These are phyloP conservation scores for Euphorbia lathyris DNA, from an alignment of 345 rosid species.

Conservation along the genomic window DNA sequence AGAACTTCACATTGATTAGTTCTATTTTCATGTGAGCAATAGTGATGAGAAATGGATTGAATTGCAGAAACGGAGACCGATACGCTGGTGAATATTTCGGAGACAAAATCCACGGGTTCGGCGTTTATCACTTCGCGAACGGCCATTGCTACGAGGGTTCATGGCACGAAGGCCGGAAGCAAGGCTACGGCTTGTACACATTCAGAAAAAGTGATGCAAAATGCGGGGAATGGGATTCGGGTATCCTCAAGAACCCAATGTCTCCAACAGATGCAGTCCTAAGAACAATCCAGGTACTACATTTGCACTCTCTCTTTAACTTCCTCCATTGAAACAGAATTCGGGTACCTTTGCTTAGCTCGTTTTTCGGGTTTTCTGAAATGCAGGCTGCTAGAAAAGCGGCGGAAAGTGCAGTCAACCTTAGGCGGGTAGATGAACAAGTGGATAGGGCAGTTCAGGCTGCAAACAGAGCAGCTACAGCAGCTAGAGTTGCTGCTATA, in stretches of 20 bases:
- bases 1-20: too few relatives aligned
- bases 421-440: slow-evolving; percentile 64
- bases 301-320: neutral
- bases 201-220: slow-evolving; percentile 63
- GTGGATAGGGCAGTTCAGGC: slow-evolving; percentile 64
- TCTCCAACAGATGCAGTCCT: slow-evolving; percentile 46
- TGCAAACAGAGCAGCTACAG: slow-evolving; percentile 88
- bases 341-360: too few relatives aligned
- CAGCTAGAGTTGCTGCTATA: slow-evolving; percentile 94
- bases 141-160: slow-evolving; percentile 95
- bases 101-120: slow-evolving; percentile 91
- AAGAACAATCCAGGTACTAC: slow-evolving; percentile 61
- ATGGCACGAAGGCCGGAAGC: slow-evolving; percentile 95
- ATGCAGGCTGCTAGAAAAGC: slow-evolving; percentile 72
- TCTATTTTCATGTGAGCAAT: neutral
- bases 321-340: too few relatives aligned
- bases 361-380: neutral
- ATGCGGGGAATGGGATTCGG: slow-evolving; percentile 82
- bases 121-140: slow-evolving; percentile 79
- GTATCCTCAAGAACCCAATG: slow-evolving; percentile 46
- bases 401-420: slow-evolving; percentile 62
- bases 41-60: slow-evolving; percentile 14
- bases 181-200: slow-evolving; percentile 81
- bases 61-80: slow-evolving; percentile 82
- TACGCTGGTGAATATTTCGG: slow-evolving; percentile 93